Percentiles rank a stretch among this genome's conserved stretches.
phyloP scores from a whole-genome alignment of 441 rosid genomes.

The Gossypium davidsonii region DNA sequence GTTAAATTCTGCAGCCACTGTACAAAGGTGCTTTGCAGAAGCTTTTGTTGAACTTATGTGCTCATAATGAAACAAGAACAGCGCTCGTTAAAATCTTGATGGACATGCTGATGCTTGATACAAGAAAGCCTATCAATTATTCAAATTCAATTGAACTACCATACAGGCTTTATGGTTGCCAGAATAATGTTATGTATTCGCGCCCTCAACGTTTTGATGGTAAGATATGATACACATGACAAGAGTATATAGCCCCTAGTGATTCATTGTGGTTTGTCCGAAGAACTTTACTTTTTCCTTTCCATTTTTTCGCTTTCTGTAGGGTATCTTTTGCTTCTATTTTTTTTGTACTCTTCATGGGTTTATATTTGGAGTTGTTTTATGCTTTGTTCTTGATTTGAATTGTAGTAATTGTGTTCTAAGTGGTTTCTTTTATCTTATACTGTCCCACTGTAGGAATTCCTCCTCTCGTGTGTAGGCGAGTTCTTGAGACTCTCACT shows the following conservation, averaged over 20 bases:
- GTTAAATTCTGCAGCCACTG: slow-evolving; percentile 57
- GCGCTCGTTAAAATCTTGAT: slow-evolving; percentile 73
- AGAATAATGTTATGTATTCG: slow-evolving; percentile 87
- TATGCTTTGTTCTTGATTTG: background rate
- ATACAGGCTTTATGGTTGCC: slow-evolving; percentile 91
- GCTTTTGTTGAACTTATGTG: slow-evolving; percentile 88
- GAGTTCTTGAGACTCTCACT: slow-evolving; percentile 83
- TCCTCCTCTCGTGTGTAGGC: slow-evolving; percentile 90
- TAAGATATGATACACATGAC: slow-evolving; percentile 19
- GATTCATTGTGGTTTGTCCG: background rate
- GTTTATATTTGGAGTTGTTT: background rate
- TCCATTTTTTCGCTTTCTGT: background rate
- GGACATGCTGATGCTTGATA: slow-evolving; percentile 87
- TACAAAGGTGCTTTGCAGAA: slow-evolving; percentile 91
- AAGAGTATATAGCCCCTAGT: background rate
- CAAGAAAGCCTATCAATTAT: slow-evolving; percentile 43
- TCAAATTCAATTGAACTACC: slow-evolving; percentile 56
- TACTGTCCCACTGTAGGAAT: slow-evolving; percentile 46
- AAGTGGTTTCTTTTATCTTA: background rate
- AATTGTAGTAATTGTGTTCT: background rate
- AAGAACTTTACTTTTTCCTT: background rate
- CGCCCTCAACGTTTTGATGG: slow-evolving; percentile 91
- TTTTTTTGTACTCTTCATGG: background rate
- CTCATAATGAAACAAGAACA: slow-evolving; percentile 83
- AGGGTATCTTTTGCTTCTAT: background rate